Conservation (phyloP, 2,329 filamentous ascomycete species). For the Colletotrichum neosansevieriae region DNA sequence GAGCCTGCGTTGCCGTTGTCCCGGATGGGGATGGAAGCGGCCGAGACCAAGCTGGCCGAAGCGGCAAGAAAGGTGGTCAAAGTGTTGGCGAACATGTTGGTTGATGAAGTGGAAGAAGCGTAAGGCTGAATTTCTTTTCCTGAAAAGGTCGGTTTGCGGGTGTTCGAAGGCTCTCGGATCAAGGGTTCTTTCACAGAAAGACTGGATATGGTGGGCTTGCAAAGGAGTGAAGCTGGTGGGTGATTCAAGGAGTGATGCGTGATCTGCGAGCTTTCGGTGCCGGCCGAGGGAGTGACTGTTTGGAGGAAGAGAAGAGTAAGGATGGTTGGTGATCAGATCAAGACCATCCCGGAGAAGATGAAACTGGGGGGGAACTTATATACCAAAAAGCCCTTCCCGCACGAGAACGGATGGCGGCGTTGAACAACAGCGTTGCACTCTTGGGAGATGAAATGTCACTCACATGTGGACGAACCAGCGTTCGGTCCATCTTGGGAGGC, state of each 20-base stretch:
- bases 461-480: conserved; percentile 9
- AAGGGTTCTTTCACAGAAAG: conserved; percentile 32
- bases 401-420: conserved; percentile 26
- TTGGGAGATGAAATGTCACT: conserved; percentile 33
- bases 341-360: neutral
- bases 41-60: conserved; percentile 45
- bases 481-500: conserved; percentile 34
- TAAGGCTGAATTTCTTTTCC: conserved; percentile 12
- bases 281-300: conserved; percentile 36
- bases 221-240: conserved; percentile 37
- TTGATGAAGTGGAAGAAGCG: conserved; percentile 12
- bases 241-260: conserved; percentile 33
- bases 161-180: conserved; percentile 12
- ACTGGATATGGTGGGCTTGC: conserved; percentile 25
- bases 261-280: conserved; percentile 39
- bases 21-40: conserved; percentile 43
- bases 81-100: conserved; percentile 45
- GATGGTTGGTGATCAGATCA: conserved; percentile 37
- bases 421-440: conserved; percentile 20
- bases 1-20: conserved; percentile 44
- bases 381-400: conserved; percentile 19
- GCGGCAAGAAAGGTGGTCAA: conserved; percentile 49
- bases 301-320: conserved; percentile 9
- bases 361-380: conserved; percentile 32
- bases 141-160: conserved; percentile 5